phyloP scores from a whole-genome alignment of 169 alveolate species.

The Pseudocohnilembus persalinus region DNA sequence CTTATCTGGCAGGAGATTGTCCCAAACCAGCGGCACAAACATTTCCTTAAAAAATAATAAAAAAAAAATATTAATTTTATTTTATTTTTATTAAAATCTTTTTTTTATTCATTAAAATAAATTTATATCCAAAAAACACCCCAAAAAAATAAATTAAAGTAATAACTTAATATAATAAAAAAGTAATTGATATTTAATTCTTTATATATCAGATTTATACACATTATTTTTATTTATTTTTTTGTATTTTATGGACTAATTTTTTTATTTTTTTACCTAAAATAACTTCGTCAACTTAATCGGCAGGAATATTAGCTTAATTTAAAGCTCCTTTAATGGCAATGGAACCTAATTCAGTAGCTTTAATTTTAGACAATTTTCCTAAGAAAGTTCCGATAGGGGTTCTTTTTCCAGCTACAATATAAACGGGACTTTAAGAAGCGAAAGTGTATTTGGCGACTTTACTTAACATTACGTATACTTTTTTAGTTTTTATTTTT shows the following conservation, averaged over 20 bases:
- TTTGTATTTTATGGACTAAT: too few relatives aligned
- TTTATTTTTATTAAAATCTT: too few relatives aligned
- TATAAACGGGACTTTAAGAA: slow-evolving; percentile 23
- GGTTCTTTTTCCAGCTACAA: slow-evolving; percentile 67
- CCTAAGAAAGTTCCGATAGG: slow-evolving; percentile 73
- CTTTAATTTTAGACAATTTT: slow-evolving; percentile 50
- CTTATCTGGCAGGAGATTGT: slow-evolving; percentile 74
- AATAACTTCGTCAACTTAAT: slow-evolving; percentile 67
- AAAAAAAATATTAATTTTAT: too few relatives aligned
- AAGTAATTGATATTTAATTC: too few relatives aligned
- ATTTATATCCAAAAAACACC: too few relatives aligned
- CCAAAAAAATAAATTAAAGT: too few relatives aligned
- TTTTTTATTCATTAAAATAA: too few relatives aligned
- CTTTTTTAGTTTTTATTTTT: too few relatives aligned
- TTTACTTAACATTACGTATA: background rate
- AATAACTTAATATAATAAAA: too few relatives aligned
- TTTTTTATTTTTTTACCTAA: slow-evolving; percentile 24
- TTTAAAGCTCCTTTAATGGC: slow-evolving; percentile 64
- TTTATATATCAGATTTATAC: too few relatives aligned
- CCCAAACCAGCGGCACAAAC: slow-evolving; percentile 68
- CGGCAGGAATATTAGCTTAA: slow-evolving; percentile 35
- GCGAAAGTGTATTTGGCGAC: background rate
- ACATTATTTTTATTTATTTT: too few relatives aligned
- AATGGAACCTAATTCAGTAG: slow-evolving; percentile 55
- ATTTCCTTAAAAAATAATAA: slow-evolving; percentile 32